Percentiles rank a stretch among this genome's conserved stretches.
These are phyloP conservation scores for Sindora glabra DNA, from an alignment of 306 rosid genomes.

Conservation along the genomic window DNA sequence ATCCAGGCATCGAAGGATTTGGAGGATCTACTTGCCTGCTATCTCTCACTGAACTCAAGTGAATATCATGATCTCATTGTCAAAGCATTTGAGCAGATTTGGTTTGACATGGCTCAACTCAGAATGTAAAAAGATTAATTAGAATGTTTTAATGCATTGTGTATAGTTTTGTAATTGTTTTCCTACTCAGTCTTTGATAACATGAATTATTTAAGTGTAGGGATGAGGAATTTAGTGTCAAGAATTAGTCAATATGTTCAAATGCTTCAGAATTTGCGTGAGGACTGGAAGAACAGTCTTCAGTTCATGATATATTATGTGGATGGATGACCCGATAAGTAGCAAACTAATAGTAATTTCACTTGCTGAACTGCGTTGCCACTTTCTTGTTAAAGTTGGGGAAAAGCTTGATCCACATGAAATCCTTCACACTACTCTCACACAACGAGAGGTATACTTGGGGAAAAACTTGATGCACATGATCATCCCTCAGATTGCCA, in stretches of 20 bases:
- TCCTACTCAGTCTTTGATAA: constrained; percentile 3
- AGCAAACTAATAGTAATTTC: neutral
- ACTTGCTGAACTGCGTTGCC: neutral
- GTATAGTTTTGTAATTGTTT: constrained; percentile 32
- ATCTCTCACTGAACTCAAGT: constrained; percentile 68
- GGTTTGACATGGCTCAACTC: constrained; percentile 57
- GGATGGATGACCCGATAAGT: neutral
- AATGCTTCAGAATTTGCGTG: neutral
- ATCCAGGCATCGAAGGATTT: constrained; percentile 65
- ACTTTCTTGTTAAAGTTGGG: constrained; percentile 4
- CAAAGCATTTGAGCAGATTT: constrained; percentile 77
- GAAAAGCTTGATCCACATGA: no score
- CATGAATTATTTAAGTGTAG: neutral
- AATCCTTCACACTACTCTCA: no score
- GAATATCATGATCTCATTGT: constrained; percentile 67
- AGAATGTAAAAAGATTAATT: constrained; percentile 23
- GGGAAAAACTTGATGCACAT: no score
- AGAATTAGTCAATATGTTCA: neutral
- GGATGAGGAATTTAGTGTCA: neutral
- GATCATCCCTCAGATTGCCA: no score
- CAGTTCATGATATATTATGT: constrained; percentile 8
- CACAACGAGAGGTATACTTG: no score
- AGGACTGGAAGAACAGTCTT: neutral
- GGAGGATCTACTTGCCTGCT: constrained; percentile 89
- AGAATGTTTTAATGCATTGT: constrained; percentile 18